A percentile compares a stretch with the other conserved stretches of the same genome.
Evolutionary conservation across 2,329 filamentous ascomycete species (phyloP).

Genomic region (Nigrograna mackinnonii): DNA sequence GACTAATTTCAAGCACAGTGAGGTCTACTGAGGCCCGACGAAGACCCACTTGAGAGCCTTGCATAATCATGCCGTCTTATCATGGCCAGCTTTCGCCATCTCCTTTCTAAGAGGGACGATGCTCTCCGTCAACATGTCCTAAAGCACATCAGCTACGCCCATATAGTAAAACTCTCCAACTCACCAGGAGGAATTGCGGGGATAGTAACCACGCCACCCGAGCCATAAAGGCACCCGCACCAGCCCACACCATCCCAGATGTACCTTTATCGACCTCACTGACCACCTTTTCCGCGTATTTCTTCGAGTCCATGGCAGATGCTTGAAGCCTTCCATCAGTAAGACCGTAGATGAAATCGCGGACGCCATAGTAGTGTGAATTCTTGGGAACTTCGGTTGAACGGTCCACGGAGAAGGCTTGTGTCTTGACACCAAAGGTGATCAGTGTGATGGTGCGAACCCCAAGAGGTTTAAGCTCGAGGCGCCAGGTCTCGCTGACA

Average conservation of each 20-base stretch:
- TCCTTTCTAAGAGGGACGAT: too few relatives aligned
- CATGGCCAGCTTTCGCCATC: too few relatives aligned
- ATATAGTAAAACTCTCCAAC: too few relatives aligned
- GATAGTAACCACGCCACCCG: too few relatives aligned
- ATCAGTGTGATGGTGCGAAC: constrained; percentile 9
- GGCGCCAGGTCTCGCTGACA: constrained; percentile 23
- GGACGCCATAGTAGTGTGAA: background rate
- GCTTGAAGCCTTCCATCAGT: background rate
- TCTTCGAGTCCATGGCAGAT: background rate
- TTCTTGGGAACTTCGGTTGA: background rate
- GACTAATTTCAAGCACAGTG: too few relatives aligned
- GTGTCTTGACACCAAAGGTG: background rate
- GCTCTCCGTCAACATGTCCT: too few relatives aligned
- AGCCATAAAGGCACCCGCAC: background rate
- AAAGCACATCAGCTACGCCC: too few relatives aligned
- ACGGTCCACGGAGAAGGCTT: background rate
- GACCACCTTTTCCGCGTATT: background rate
- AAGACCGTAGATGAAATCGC: background rate
- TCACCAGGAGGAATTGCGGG: too few relatives aligned
- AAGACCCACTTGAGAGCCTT: too few relatives aligned
- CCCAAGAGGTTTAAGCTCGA: constrained; percentile 22
- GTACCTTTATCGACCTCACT: background rate
- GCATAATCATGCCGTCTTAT: too few relatives aligned
- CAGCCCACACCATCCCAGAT: constrained; percentile 1
- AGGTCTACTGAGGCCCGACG: too few relatives aligned